These are phyloP conservation scores for Cercospora sojina DNA, from an alignment of 2,329 filamentous ascomycete species.

Conservation along the genomic window DNA sequence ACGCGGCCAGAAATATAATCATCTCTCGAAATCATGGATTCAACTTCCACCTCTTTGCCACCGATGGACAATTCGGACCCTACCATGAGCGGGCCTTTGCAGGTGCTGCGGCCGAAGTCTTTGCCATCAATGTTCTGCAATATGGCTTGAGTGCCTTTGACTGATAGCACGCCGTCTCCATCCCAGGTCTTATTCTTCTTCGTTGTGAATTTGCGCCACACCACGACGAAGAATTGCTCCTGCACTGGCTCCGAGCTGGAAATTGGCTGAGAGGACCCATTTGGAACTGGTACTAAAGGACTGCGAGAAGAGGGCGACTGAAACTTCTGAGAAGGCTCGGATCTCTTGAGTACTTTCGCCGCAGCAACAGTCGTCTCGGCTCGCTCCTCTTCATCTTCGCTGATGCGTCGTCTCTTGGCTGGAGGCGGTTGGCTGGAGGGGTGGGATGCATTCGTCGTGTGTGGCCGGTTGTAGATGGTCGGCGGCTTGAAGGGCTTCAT, in stretches of 20 bases:
- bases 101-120: constrained; percentile 60
- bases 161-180: constrained; percentile 64
- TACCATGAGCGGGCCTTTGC: constrained; percentile 56
- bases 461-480: constrained; percentile 24
- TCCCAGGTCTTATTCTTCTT: constrained; percentile 80
- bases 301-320: constrained; percentile 30
- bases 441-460: constrained; percentile 6
- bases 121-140: constrained; percentile 63
- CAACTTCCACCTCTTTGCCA: constrained; percentile 68
- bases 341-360: constrained; percentile 37
- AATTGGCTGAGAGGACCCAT: constrained; percentile 19
- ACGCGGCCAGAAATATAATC: constrained; percentile 44
- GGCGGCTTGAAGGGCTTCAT: constrained; percentile 38
- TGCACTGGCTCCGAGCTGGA: constrained; percentile 23
- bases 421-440: constrained; percentile 36
- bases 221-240: constrained; percentile 46
- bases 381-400: constrained; percentile 31
- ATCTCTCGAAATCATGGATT: constrained; percentile 59
- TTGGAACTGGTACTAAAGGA: constrained; percentile 34
- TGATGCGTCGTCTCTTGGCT: constrained; percentile 46
- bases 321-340: constrained; percentile 24
- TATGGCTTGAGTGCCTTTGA: constrained; percentile 57
- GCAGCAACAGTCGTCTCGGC: constrained; percentile 28
- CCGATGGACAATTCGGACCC: constrained; percentile 62
- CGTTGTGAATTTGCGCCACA: constrained; percentile 64